These are phyloP conservation scores for Fusarium sublunatum DNA, from an alignment of 2,329 filamentous ascomycete genomes.

Conservation along the genomic window DNA sequence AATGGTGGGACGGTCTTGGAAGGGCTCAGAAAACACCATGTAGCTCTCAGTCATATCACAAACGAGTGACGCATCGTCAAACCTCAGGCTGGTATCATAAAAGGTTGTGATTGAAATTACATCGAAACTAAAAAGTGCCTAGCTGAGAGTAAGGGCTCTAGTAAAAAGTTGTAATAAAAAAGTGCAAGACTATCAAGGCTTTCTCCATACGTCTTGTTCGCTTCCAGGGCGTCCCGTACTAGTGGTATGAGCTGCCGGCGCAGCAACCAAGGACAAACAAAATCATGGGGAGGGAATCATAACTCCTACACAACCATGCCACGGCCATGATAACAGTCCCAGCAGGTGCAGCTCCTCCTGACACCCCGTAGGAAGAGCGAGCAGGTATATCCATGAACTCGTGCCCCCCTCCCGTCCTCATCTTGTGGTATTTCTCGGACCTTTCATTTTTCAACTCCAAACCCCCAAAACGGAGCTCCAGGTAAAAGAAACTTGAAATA, in stretches of 20 bases:
- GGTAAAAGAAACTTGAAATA: constrained; percentile 45
- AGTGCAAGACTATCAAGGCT: constrained; percentile 53
- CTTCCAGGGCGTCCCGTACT: constrained; percentile 39
- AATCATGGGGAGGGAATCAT: constrained; percentile 43
- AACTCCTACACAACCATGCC: constrained; percentile 43
- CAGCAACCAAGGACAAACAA: constrained; percentile 43
- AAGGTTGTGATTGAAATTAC: constrained; percentile 57
- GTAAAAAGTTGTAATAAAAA: constrained; percentile 50
- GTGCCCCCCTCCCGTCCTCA: constrained; percentile 35
- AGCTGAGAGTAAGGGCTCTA: constrained; percentile 51
- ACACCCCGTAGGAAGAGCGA: constrained; percentile 35
- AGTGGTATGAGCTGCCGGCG: constrained; percentile 37
- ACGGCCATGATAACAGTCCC: constrained; percentile 37
- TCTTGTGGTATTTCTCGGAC: constrained; percentile 48
- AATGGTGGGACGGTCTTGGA: constrained; percentile 6
- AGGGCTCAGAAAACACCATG: constrained; percentile 3
- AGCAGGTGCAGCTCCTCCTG: constrained; percentile 24
- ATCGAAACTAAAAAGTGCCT: constrained; percentile 58
- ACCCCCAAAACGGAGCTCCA: constrained; percentile 47
- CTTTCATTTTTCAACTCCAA: constrained; percentile 52
- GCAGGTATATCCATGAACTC: constrained; percentile 49
- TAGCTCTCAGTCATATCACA: constrained; percentile 11
- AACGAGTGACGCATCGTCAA: constrained; percentile 34
- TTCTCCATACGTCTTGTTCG: constrained; percentile 47
- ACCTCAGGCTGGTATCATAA: constrained; percentile 59